Conservation (phyloP, 2,329 filamentous ascomycete genomes). For the Pseudogymnoascus sp. region DNA sequence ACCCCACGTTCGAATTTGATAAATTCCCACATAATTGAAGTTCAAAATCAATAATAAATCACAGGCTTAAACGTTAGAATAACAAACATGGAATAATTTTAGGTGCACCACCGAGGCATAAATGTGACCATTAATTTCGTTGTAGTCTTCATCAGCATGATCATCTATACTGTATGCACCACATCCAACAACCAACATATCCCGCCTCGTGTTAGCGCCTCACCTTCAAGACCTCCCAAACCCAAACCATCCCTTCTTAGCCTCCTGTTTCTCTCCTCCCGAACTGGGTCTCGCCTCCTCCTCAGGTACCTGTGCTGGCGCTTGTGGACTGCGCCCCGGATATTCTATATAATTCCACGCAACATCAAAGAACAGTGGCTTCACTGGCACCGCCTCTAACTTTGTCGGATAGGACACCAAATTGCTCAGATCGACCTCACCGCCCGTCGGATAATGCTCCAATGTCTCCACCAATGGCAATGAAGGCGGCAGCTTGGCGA, state of each 20-base stretch:
- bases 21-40: not conserved
- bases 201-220: not conserved
- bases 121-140: not conserved
- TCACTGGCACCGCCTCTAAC: slow-evolving; percentile 76
- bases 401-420: slow-evolving; percentile 83
- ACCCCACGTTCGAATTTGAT: too few relatives aligned
- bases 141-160: not conserved
- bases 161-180: not conserved
- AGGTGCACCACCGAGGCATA: not conserved
- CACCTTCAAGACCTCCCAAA: slow-evolving; percentile 38
- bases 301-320: slow-evolving; percentile 18
- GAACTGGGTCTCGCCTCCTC: slow-evolving; percentile 25
- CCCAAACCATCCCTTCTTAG: slow-evolving; percentile 72
- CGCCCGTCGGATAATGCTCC: slow-evolving; percentile 60
- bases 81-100: not conserved
- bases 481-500: slow-evolving; percentile 36
- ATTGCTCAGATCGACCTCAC: slow-evolving; percentile 66
- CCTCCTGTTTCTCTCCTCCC: slow-evolving; percentile 34
- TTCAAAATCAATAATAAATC: not conserved
- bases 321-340: slow-evolving; percentile 48
- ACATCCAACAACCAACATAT: not conserved
- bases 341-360: slow-evolving; percentile 98
- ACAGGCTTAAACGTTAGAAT: not conserved
- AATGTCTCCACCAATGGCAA: slow-evolving; percentile 66
- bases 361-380: slow-evolving; percentile 91